Percentiles rank a stretch among this genome's conserved stretches.
phyloP scores from a whole-genome alignment of 305 asterid genomes.

The Solanum hybrid region DNA sequence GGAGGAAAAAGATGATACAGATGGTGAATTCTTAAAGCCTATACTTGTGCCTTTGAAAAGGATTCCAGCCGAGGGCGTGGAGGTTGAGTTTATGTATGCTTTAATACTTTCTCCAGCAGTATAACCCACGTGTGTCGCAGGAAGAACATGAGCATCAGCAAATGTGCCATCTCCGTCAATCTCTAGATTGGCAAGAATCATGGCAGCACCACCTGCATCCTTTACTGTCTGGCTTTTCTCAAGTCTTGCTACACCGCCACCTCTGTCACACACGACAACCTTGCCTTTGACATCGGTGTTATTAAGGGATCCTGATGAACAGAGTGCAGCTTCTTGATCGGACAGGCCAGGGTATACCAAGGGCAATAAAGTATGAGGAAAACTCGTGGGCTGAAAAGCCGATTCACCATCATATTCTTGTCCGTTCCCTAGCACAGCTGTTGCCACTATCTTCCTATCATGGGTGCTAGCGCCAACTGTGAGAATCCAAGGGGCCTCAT shows the following conservation, averaged over 20 bases:
- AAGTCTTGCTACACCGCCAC: constrained; percentile 23
- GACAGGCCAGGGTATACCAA: constrained; percentile 32
- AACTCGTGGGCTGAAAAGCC: constrained; percentile 33
- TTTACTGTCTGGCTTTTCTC: constrained; percentile 34
- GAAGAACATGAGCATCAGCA: constrained; percentile 44
- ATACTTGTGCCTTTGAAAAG: constrained; percentile 29
- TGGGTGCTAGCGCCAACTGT: constrained; percentile 52
- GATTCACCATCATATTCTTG: constrained; percentile 30
- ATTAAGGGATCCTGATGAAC: constrained; percentile 28
- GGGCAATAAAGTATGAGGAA: constrained; percentile 22
- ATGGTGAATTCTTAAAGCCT: constrained; percentile 25
- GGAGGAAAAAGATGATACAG: constrained; percentile 40
- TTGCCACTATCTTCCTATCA: constrained; percentile 29
- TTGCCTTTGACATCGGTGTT: constrained; percentile 30
- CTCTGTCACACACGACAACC: constrained; percentile 36
- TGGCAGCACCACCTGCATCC: constrained; percentile 50
- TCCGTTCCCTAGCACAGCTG: constrained; percentile 19
- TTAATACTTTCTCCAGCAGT: constrained; percentile 26
- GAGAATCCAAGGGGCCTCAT: constrained; percentile 54
- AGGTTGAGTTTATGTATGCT: constrained; percentile 34
- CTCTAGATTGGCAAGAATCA: constrained; percentile 39
- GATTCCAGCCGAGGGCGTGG: constrained; percentile 28
- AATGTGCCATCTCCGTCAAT: constrained; percentile 23
- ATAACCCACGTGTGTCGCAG: constrained; percentile 35
- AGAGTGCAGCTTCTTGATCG: constrained; percentile 22